Percentiles rank a stretch among this genome's conserved stretches.
Conservation (phyloP, 1,139 yeast species). For the Scheffersomyces insectosa region DNA sequence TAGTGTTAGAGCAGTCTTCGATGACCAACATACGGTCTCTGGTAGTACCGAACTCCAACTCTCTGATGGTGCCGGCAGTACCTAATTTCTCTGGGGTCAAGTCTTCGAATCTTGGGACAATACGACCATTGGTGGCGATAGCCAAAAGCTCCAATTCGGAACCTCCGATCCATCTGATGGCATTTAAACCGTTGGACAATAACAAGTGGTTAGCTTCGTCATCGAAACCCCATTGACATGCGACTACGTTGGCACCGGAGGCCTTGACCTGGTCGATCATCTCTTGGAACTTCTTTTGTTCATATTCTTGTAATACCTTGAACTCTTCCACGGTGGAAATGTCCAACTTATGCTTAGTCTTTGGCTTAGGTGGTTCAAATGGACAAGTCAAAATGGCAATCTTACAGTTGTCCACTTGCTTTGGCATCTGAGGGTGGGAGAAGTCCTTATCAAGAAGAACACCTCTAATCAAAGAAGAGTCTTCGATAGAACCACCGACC, state of each 20-base stretch:
- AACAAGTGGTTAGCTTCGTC: slow-evolving; percentile 97
- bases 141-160: slow-evolving; percentile 95
- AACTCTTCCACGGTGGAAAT: slow-evolving; percentile 92
- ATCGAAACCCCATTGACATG: slow-evolving; percentile 99
- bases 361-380: slow-evolving; percentile 99
- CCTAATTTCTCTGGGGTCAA: slow-evolving; percentile 82
- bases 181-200: slow-evolving; percentile 84
- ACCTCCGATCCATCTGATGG: slow-evolving; percentile 99
- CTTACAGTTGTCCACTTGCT: slow-evolving; percentile 73
- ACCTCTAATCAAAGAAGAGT: slow-evolving; percentile 82
- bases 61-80: slow-evolving; percentile 79
- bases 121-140: slow-evolving; percentile 95
- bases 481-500: slow-evolving; percentile 91
- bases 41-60: slow-evolving; percentile 94
- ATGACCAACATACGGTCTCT: slow-evolving; percentile 94
- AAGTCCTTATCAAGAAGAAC: slow-evolving; percentile 94
- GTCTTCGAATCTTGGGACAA: slow-evolving; percentile 96
- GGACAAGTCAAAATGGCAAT: slow-evolving; percentile 97
- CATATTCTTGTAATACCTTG: slow-evolving; percentile 84
- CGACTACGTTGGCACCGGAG: slow-evolving; percentile 93
- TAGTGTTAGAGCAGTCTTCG: slow-evolving; percentile 84
- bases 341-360: slow-evolving; percentile 95
- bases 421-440: slow-evolving; percentile 98
- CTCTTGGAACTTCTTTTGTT: slow-evolving; percentile 83
- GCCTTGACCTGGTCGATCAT: slow-evolving; percentile 87